Evolutionary conservation across 257 asterid species (phyloP).

Genomic region (Solanum lignicaule): DNA sequence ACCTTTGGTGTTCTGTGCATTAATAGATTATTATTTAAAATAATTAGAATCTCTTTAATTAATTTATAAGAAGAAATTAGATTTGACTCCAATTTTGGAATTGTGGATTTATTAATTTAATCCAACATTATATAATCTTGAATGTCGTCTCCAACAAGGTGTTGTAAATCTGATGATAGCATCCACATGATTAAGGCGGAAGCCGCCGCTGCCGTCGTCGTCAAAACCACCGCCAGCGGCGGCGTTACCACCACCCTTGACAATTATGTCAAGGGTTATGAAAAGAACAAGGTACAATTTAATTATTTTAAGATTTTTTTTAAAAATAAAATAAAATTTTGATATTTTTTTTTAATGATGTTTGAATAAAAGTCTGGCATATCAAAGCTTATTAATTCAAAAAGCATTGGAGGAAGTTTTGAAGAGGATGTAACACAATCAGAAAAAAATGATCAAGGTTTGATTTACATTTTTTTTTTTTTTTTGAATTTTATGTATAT

Average conservation of each 20-base stretch:
- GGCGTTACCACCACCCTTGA: slow-evolving; percentile 36
- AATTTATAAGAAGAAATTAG: neutral
- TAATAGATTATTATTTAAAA: neutral
- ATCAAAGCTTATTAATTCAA: slow-evolving; percentile 57
- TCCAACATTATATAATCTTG: neutral
- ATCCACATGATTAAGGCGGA: slow-evolving; percentile 25
- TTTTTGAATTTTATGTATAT: neutral
- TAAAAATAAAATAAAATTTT: neutral
- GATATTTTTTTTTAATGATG: no score
- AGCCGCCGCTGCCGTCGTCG: slow-evolving; percentile 10
- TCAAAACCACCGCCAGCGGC: slow-evolving; percentile 22
- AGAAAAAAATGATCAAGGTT: slow-evolving; percentile 37
- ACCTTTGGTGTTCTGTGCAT: neutral
- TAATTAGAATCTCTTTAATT: neutral
- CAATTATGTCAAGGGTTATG: slow-evolving; percentile 24
- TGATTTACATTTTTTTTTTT: neutral
- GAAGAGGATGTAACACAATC: slow-evolving; percentile 41
- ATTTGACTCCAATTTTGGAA: neutral
- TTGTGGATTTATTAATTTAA: neutral
- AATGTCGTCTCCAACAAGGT: slow-evolving; percentile 20
- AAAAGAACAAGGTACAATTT: slow-evolving; percentile 38
- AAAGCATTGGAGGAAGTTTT: slow-evolving; percentile 35
- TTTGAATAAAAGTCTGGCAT: slow-evolving; percentile 35
- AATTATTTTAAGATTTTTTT: neutral
- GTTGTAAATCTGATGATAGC: slow-evolving; percentile 14